Evolutionary conservation across 176 grass and related monocot species (phyloP).

Genomic region (Oryza meridionalis): DNA sequence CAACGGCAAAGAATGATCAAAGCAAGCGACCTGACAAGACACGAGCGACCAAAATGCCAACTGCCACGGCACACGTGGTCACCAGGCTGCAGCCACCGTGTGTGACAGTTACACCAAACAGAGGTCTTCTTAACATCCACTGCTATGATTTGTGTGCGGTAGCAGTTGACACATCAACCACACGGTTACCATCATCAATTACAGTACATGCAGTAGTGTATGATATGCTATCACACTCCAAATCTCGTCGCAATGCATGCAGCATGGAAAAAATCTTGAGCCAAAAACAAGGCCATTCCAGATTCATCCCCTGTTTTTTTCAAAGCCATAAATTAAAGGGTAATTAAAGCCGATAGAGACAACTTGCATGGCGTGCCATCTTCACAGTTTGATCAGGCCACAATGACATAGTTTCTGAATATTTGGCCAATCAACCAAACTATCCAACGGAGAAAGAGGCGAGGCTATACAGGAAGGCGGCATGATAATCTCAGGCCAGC

Average conservation of each 20-base stretch:
- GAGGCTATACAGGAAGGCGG: not conserved
- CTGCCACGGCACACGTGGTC: too few relatives aligned
- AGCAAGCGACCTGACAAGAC: too few relatives aligned
- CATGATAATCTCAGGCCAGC: not conserved
- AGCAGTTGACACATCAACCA: slow-evolving; percentile 14
- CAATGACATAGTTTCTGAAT: not conserved
- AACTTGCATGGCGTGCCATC: slow-evolving; percentile 4
- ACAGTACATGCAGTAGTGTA: not conserved
- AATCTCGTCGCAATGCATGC: not conserved
- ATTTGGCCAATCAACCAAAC: not conserved
- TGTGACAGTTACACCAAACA: slow-evolving; percentile 30
- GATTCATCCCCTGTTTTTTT: slow-evolving; percentile 1
- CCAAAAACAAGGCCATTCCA: not conserved
- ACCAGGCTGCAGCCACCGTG: slow-evolving; percentile 17
- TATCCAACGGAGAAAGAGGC: not conserved
- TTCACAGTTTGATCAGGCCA: not conserved
- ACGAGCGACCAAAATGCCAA: too few relatives aligned
- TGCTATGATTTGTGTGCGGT: not conserved
- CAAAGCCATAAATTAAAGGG: not conserved
- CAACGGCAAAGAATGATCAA: too few relatives aligned
- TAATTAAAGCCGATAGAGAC: slow-evolving; percentile 1
- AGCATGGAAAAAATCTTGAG: not conserved
- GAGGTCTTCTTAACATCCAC: not conserved
- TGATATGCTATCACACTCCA: not conserved
- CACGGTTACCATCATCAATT: not conserved